phyloP scores from a whole-genome alignment of 1,139 yeast species.

The Suhomyces chickasaworum region DNA sequence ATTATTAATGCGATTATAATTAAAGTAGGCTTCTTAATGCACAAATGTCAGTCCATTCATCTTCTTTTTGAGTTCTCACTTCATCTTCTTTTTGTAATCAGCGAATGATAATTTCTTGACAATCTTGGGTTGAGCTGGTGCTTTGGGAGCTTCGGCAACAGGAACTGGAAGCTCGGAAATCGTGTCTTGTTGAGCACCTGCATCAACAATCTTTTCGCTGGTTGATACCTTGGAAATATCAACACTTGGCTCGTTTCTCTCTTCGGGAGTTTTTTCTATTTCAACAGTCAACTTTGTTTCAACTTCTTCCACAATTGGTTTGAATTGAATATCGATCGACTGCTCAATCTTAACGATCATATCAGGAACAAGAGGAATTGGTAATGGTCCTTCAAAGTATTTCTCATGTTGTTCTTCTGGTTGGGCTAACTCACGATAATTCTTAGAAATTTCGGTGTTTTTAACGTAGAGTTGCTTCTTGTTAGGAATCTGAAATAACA shows the following conservation, averaged over 20 bases:
- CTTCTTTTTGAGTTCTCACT: too few species aligned
- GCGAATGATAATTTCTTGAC: slow-evolving; percentile 80
- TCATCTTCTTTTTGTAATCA: slow-evolving; percentile 75
- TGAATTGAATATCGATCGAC: slow-evolving; percentile 27
- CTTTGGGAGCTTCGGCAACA: slow-evolving; percentile 16
- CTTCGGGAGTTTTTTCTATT: background rate
- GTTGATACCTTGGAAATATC: background rate
- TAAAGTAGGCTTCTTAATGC: too few species aligned
- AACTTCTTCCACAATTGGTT: slow-evolving; percentile 16
- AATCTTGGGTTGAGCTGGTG: slow-evolving; percentile 27
- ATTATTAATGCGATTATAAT: too few species aligned
- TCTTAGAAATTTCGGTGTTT: slow-evolving; percentile 17
- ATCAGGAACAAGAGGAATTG: slow-evolving; percentile 27
- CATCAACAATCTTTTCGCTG: background rate
- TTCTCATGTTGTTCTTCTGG: background rate
- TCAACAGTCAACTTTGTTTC: slow-evolving; percentile 9
- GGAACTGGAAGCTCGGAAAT: slow-evolving; percentile 12
- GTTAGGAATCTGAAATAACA: slow-evolving; percentile 27
- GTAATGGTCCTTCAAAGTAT: slow-evolving; percentile 5
- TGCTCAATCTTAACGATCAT: slow-evolving; percentile 28
- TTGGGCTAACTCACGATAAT: background rate
- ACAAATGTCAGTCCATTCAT: too few species aligned
- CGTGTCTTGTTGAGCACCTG: background rate
- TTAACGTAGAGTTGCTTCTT: slow-evolving; percentile 24
- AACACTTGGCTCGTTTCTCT: background rate